Conservation (phyloP, 805 yeast genomes). For the Starmerella vaccinii region DNA sequence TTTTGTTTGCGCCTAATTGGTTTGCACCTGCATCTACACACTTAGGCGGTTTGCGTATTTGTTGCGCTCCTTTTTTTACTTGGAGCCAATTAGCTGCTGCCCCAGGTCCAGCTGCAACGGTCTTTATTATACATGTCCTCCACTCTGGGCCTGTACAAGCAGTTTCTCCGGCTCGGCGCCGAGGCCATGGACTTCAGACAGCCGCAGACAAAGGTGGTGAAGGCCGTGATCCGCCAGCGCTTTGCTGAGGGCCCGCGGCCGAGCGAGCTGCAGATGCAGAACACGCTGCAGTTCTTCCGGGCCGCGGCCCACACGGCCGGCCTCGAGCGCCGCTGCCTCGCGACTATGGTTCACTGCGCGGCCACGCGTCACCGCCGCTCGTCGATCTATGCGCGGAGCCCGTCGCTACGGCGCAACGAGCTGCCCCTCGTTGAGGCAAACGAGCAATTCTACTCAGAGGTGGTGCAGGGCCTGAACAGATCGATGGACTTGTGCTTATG, state of each 20-base stretch:
- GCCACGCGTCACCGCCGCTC: slow-evolving; percentile 10
- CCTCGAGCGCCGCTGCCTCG: slow-evolving; percentile 23
- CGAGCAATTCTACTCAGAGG: slow-evolving; percentile 5
- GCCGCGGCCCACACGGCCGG: slow-evolving; percentile 24
- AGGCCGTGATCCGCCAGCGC: slow-evolving; percentile 12
- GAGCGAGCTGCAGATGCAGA: slow-evolving; percentile 8
- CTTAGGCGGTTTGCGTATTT: too few species aligned
- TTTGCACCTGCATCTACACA: too few species aligned
- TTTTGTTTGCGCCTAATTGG: too few species aligned
- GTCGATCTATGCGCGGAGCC: not conserved
- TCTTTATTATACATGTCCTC: not conserved
- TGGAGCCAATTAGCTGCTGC: too few species aligned
- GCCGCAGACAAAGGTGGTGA: slow-evolving; percentile 14
- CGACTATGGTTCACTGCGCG: slow-evolving; percentile 16
- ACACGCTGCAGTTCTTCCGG: slow-evolving; percentile 21
- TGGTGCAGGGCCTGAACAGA: slow-evolving; percentile 9
- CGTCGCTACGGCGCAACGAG: not conserved
- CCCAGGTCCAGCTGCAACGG: too few species aligned
- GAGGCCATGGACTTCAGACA: slow-evolving; percentile 13
- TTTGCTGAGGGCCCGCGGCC: slow-evolving; percentile 4
- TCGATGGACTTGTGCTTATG: slow-evolving; percentile 18
- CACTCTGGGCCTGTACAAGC: slow-evolving; percentile 7
- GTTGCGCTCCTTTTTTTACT: too few species aligned
- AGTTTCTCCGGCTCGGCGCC: slow-evolving; percentile 18
- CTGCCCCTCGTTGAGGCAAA: slow-evolving; percentile 4